These are phyloP conservation scores for Echria macrotheca DNA, from an alignment of 495 filamentous ascomycete genomes.

Conservation along the genomic window DNA sequence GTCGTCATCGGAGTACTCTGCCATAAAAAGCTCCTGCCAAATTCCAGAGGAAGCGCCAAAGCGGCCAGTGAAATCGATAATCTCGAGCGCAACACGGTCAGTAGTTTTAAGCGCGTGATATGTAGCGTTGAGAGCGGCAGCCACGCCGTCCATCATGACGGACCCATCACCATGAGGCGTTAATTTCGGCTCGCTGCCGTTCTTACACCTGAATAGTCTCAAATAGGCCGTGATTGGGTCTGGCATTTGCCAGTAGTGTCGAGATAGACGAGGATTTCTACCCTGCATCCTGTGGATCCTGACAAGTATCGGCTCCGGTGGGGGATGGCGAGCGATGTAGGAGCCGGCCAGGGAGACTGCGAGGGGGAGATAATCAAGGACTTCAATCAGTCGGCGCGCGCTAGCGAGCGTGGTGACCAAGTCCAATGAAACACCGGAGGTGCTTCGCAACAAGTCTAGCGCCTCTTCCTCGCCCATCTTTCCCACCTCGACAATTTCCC, in stretches of 20 bases:
- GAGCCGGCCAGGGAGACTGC: background rate
- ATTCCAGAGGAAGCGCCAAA: background rate
- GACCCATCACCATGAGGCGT: background rate
- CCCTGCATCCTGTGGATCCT: too few relatives aligned
- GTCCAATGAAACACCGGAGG: background rate
- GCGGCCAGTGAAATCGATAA: background rate
- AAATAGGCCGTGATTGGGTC: background rate
- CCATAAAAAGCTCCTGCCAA: background rate
- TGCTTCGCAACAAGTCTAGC: background rate
- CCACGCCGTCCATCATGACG: background rate
- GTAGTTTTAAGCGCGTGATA: background rate
- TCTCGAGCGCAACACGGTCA: background rate
- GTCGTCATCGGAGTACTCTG: background rate
- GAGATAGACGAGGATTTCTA: too few relatives aligned
- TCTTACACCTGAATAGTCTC: background rate
- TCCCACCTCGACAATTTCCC: background rate
- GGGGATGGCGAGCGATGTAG: background rate
- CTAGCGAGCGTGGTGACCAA: background rate
- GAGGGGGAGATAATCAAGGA: background rate
- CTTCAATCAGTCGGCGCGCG: background rate
- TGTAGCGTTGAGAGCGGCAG: background rate
- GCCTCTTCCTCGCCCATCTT: background rate
- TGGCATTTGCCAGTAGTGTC: too few relatives aligned
- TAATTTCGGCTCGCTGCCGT: background rate
- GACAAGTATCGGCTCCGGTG: too few relatives aligned